A percentile compares a stretch with the other conserved stretches of the same genome.
Evolutionary conservation across 176 grass and related monocot species (phyloP).

Genomic region (Juncus effusus): DNA sequence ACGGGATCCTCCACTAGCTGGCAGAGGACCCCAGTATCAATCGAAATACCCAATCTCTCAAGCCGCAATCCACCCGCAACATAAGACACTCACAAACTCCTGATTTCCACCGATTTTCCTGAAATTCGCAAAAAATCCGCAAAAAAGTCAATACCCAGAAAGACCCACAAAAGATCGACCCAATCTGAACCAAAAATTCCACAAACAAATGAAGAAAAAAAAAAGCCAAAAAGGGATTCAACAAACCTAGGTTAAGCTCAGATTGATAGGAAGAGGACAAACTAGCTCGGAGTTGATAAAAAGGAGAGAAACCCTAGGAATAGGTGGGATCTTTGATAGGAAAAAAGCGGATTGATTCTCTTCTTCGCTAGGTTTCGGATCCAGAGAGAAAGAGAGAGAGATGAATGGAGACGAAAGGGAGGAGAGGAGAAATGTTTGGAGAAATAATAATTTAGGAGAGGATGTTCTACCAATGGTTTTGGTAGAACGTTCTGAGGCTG

Average conservation of each 20-base stretch:
- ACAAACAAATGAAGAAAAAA: neutral
- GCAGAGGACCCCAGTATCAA: conserved; percentile 54
- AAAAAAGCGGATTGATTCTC: neutral
- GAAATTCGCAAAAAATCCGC: conserved; percentile 21
- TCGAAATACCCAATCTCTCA: conserved; percentile 39
- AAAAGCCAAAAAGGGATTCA: neutral
- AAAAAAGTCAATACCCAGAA: neutral
- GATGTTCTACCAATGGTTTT: conserved; percentile 21
- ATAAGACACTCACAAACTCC: neutral
- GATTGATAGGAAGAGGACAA: conserved; percentile 3
- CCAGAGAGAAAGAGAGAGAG: conserved; percentile 45
- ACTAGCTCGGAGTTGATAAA: neutral
- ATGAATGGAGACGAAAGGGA: conserved; percentile 35
- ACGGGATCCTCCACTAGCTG: conserved; percentile 63
- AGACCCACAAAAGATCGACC: conserved; percentile 25
- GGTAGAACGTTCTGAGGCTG: conserved; percentile 5
- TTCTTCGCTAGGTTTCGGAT: conserved; percentile 35
- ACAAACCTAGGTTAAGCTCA: conserved; percentile 9
- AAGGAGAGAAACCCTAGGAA: neutral
- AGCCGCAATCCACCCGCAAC: conserved; percentile 22
- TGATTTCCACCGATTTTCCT: conserved; percentile 33
- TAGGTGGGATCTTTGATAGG: conserved; percentile 4
- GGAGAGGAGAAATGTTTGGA: conserved; percentile 15
- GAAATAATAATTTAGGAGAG: conserved; percentile 16
- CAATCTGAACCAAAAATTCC: conserved; percentile 13